A percentile compares a stretch with the other conserved stretches of the same genome.
Conservation (phyloP, 1,139 yeast genomes). For the Debaryomyces nepalensis region DNA sequence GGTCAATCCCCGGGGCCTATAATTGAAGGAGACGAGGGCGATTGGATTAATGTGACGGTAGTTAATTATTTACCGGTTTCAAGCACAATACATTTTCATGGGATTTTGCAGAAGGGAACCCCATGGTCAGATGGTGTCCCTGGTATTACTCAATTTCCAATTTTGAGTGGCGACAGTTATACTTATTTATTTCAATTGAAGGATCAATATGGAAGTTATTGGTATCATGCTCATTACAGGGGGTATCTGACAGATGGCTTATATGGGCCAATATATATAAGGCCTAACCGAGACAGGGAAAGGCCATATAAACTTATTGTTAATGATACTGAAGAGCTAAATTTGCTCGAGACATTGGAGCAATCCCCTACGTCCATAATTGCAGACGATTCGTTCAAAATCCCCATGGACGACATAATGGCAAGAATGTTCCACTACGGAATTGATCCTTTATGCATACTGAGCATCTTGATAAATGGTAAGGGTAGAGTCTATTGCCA, state of each 20-base stretch:
- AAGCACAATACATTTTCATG: conserved; percentile 53
- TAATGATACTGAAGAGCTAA: conserved; percentile 19
- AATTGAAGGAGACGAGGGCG: conserved; percentile 40
- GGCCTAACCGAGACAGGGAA: conserved; percentile 25
- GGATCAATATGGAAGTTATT: conserved; percentile 49
- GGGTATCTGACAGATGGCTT: conserved; percentile 56
- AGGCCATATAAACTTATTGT: conserved; percentile 32
- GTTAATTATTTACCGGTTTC: conserved; percentile 34
- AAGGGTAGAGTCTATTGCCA: conserved; percentile 37
- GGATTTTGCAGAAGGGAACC: conserved; percentile 43
- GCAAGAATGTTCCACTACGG: conserved; percentile 33
- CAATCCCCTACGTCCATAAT: conserved; percentile 27
- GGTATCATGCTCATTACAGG: conserved; percentile 57
- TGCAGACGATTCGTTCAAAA: conserved; percentile 33
- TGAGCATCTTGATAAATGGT: conserved; percentile 38
- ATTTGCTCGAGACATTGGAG: conserved; percentile 25
- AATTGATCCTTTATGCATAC: conserved; percentile 40
- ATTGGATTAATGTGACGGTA: conserved; percentile 34
- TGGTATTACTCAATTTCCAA: conserved; percentile 46
- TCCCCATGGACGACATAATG: conserved; percentile 29
- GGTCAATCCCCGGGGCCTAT: conserved; percentile 42
- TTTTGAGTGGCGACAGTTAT: conserved; percentile 37
- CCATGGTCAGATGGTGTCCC: conserved; percentile 51
- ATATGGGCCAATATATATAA: conserved; percentile 41
- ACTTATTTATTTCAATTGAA: conserved; percentile 43